These are phyloP conservation scores for Tetrapisispora nanseiensis DNA, from an alignment of 805 yeast genomes.

Conservation along the genomic window DNA sequence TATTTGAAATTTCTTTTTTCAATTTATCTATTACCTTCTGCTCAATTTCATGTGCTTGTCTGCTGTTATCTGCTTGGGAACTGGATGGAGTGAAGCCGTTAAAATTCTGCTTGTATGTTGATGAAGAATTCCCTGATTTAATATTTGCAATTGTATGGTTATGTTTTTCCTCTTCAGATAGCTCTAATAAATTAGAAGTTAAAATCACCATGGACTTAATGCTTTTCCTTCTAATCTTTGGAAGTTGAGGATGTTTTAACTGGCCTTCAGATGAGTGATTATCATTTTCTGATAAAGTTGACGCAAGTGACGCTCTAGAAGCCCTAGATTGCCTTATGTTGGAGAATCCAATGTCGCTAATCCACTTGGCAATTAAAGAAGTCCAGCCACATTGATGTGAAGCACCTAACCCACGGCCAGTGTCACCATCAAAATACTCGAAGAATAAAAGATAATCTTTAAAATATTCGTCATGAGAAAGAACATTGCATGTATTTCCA, in stretches of 20 bases:
- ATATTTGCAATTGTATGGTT: slow-evolving; percentile 17
- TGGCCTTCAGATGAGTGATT: not conserved
- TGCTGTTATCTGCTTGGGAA: not conserved
- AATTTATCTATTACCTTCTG: not conserved
- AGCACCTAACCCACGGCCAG: slow-evolving; percentile 89
- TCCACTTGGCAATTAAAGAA: slow-evolving; percentile 82
- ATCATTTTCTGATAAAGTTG: slow-evolving; percentile 6
- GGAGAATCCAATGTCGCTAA: slow-evolving; percentile 76
- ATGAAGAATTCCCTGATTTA: not conserved
- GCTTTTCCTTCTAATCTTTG: slow-evolving; percentile 47
- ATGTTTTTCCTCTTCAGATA: slow-evolving; percentile 49
- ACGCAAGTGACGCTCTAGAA: slow-evolving; percentile 1
- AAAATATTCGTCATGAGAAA: slow-evolving; percentile 57
- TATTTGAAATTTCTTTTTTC: not conserved
- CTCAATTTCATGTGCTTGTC: slow-evolving; percentile 1
- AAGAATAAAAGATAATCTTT: slow-evolving; percentile 68
- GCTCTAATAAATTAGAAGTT: slow-evolving; percentile 56
- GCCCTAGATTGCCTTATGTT: slow-evolving; percentile 13
- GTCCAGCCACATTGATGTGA: slow-evolving; percentile 97
- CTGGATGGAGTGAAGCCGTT: not conserved
- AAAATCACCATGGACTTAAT: slow-evolving; percentile 64
- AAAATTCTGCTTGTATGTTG: not conserved
- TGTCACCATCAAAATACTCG: slow-evolving; percentile 89
- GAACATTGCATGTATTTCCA: slow-evolving; percentile 25
- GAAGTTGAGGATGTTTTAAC: not conserved